Evolutionary conservation across 2,329 filamentous ascomycete species (phyloP).

Genomic region (Trichoderma sp.): DNA sequence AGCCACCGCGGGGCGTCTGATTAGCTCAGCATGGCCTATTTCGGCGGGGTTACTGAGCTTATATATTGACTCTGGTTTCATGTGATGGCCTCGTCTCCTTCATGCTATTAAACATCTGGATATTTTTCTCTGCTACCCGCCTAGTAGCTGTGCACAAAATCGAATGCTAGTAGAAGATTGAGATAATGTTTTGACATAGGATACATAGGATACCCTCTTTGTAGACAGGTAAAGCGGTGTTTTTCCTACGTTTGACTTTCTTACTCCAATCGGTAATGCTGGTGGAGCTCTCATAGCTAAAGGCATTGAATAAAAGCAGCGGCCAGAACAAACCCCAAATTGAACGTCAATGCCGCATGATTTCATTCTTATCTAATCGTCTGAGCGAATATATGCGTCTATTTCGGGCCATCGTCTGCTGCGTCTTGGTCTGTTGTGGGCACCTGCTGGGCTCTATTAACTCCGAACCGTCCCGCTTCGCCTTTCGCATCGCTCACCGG

Average conservation of each 20-base stretch:
- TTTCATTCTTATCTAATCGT: not conserved
- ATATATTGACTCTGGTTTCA: not conserved
- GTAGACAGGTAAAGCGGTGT: no score
- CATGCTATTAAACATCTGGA: not conserved
- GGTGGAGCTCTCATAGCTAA: no score
- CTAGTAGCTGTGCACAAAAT: not conserved
- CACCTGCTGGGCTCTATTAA: not conserved
- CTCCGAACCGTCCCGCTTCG: not conserved
- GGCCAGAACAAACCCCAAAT: not conserved
- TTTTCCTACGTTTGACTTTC: no score
- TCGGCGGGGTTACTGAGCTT: not conserved
- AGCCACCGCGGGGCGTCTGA: constrained; percentile 4
- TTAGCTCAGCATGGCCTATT: constrained; percentile 7
- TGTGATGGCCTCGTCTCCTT: not conserved
- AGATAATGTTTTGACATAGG: not conserved
- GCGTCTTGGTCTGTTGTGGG: not conserved
- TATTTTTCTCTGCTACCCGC: not conserved
- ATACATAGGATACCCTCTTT: no score
- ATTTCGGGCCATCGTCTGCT: not conserved
- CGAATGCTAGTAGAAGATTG: not conserved
- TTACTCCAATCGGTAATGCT: no score
- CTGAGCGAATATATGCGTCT: not conserved
- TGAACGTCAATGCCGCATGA: not conserved
- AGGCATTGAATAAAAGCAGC: not conserved
- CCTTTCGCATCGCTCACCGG: not conserved